Evolutionary conservation across 2,329 filamentous ascomycete species (phyloP), one percentile per base, ranked within the genome.

Genomic region (Colletotrichum tabaci): DNA sequence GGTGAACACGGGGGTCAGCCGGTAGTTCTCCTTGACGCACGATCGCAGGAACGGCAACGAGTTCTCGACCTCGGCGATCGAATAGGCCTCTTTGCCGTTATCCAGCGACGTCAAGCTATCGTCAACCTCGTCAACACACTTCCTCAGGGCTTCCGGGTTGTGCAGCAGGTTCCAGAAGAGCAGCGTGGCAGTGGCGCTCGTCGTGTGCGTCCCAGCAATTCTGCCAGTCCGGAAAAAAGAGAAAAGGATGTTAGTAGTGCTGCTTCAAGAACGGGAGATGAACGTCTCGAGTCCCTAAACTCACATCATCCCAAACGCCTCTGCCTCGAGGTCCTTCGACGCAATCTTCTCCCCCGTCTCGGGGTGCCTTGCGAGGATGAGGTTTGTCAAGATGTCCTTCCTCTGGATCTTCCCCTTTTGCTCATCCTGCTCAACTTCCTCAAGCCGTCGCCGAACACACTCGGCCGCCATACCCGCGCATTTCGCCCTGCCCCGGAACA

Each of bases 231-330:
- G 30, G 30, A 2, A 35, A 35, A 35, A 35, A 8, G 30, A 35
- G 30, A 9, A 8, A 9, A 9, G 2, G 30, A 1, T 35, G 30
- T 35, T 35, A 8, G 30, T 30, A 8, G 6, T 35, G 30, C 30
- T 35, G 30, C 30, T 35, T 35, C 30, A 35, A 35, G 7, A 8
- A 35, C 30, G 30, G 9, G 30, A 35, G 8, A 35, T 35, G 30
- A 9, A 2, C 8, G 9, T 2, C 1, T 35, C 30, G 8, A 35
- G 30, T 35, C 30, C 30, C 30, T 30, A 6, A 3, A 72, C 75
- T 73, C 74, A 80, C 80, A 82, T 80, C 60, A 81, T 80, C 1
- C 78, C 80, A 74, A 82, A 82, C 4, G 80, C 80, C 58, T 82
- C 80, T 0, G 80, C 78, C 61, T 80, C 77, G 1, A 82, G 68